Conservation (phyloP, 768 basidiomycete genomes). For the Russula griseocarnosa region DNA sequence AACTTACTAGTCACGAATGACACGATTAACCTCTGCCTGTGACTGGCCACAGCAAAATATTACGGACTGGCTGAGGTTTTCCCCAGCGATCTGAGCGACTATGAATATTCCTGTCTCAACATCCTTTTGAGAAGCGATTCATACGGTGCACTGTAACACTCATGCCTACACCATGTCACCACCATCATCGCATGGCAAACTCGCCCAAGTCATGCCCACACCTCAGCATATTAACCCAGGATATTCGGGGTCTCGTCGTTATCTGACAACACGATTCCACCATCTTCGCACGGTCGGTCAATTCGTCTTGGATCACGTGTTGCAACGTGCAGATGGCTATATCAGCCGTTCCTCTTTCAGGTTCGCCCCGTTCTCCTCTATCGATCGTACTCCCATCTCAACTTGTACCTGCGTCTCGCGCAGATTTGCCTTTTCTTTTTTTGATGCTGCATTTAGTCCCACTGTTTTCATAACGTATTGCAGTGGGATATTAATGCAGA, state of each 20-base stretch:
- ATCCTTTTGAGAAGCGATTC: neutral
- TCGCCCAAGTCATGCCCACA: neutral
- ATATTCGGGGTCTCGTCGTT: neutral
- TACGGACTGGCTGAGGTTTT: neutral
- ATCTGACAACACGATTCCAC: neutral
- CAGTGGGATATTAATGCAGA: neutral
- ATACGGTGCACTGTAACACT: neutral
- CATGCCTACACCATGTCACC: neutral
- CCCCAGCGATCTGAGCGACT: neutral
- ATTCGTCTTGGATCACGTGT: neutral
- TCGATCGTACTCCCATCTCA: neutral
- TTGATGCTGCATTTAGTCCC: slow-evolving; percentile 4
- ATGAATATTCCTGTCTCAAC: neutral
- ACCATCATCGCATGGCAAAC: neutral
- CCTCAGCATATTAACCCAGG: neutral
- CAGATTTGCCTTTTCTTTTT: slow-evolving; percentile 4
- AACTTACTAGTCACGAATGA: no score
- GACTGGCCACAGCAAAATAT: neutral
- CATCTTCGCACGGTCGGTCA: neutral
- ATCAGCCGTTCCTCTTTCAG: neutral
- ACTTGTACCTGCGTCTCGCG: neutral
- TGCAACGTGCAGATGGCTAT: neutral
- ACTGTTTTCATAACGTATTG: fast-evolving
- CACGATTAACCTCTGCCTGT: no score
- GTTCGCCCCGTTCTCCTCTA: neutral